These are phyloP conservation scores for Nakazawaea ambrosiae DNA, from an alignment of 805 yeast genomes.

Conservation along the genomic window DNA sequence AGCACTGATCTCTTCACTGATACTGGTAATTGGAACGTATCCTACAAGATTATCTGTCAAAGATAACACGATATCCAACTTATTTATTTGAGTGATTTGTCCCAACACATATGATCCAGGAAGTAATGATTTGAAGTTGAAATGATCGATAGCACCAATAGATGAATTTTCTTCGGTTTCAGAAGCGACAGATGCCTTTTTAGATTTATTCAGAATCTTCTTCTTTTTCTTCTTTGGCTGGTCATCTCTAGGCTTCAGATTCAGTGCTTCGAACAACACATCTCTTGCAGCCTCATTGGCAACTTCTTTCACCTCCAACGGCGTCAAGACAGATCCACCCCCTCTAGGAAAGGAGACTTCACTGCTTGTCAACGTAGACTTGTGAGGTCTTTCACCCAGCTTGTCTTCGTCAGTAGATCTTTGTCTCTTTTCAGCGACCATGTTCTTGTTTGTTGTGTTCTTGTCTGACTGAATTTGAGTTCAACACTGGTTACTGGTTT, in stretches of 20 bases:
- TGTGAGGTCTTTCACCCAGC: constrained; percentile 18
- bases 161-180: constrained; percentile 23
- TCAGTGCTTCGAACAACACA: constrained; percentile 53
- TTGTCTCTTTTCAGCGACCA: constrained; percentile 35
- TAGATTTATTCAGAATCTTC: constrained; percentile 12
- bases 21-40: constrained; percentile 63
- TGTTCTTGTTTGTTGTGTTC: constrained; percentile 10
- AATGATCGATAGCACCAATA: constrained; percentile 50
- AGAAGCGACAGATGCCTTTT: constrained; percentile 22
- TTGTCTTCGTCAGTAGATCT: constrained; percentile 34
- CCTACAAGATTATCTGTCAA: constrained; percentile 81
- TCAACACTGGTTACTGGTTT: no score
- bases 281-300: constrained; percentile 90
- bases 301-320: constrained; percentile 87
- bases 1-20: constrained; percentile 56
- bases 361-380: constrained; percentile 14
- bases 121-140: constrained; percentile 53
- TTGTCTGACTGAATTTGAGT: no score
- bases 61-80: constrained; percentile 59
- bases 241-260: constrained; percentile 7
- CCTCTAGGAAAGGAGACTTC: constrained; percentile 90
- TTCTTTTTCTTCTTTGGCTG: constrained; percentile 35
- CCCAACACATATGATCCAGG: constrained; percentile 78
- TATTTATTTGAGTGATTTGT: constrained; percentile 55
- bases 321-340: constrained; percentile 78